Evolutionary conservation across 352 stramenopile species (phyloP).

Genomic region (Blastocystis sp.): DNA sequence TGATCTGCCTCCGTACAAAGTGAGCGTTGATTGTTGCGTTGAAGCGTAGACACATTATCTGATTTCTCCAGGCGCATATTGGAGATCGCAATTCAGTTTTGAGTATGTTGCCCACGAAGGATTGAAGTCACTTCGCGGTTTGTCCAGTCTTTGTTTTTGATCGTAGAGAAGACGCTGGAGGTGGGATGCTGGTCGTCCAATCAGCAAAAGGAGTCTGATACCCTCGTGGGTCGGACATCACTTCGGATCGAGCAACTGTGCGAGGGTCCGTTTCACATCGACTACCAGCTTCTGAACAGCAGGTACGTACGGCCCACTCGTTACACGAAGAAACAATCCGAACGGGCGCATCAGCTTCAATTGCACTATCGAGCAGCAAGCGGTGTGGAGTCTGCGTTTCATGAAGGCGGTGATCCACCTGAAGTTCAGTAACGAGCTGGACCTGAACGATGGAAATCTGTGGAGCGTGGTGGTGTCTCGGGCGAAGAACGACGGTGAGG

Average conservation of each 20-base stretch:
- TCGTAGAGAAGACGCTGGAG: slow-evolving; percentile 42
- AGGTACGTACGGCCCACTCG: background rate
- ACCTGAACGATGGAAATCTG: slow-evolving; percentile 31
- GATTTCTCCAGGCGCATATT: slow-evolving; percentile 31
- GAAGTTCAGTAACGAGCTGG: background rate
- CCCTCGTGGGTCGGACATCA: background rate
- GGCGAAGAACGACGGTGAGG: slow-evolving; percentile 21
- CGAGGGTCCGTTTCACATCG: slow-evolving; percentile 49
- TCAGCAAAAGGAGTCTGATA: slow-evolving; percentile 22
- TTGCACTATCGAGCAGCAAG: slow-evolving; percentile 45
- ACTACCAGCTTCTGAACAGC: slow-evolving; percentile 47
- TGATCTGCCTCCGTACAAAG: slow-evolving; percentile 8
- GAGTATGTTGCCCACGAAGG: slow-evolving; percentile 55
- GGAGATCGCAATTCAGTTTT: slow-evolving; percentile 50
- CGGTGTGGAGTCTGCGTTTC: slow-evolving; percentile 25
- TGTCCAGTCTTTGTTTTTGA: background rate
- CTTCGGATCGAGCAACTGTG: slow-evolving; percentile 11
- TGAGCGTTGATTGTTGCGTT: background rate
- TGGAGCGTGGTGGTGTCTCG: slow-evolving; percentile 33
- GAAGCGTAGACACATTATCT: slow-evolving; percentile 30
- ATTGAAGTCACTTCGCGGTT: slow-evolving; percentile 37
- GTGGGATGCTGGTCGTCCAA: slow-evolving; percentile 37
- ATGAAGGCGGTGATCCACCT: background rate
- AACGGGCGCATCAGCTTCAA: slow-evolving; percentile 48
- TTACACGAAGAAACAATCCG: slow-evolving; percentile 15